phyloP scores from a whole-genome alignment of 352 stramenopile genomes.

The Globisporangium uncinulatum region DNA sequence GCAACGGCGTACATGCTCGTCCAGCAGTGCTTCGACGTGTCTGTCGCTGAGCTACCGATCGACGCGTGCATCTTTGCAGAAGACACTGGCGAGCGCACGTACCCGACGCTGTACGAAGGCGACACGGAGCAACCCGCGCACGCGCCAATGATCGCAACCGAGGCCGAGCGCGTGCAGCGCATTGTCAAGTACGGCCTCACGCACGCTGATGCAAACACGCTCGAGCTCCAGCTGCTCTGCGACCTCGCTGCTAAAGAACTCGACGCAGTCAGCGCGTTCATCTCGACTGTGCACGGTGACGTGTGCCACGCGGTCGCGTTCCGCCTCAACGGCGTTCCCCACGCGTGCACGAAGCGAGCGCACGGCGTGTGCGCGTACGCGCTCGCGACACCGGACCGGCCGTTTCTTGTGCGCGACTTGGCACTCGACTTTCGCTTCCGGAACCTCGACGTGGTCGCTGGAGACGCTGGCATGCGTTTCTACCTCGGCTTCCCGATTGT shows the following conservation, averaged over 20 bases:
- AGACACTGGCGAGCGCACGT: slow-evolving; percentile 26
- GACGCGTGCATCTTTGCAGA: slow-evolving; percentile 42
- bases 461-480: slow-evolving; percentile 26
- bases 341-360: slow-evolving; percentile 9
- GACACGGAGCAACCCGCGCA: slow-evolving; percentile 21
- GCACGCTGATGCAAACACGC: slow-evolving; percentile 26
- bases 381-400: slow-evolving; percentile 16
- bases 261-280: slow-evolving; percentile 24
- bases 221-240: slow-evolving; percentile 41
- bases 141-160: slow-evolving; percentile 19
- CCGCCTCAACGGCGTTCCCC: not conserved
- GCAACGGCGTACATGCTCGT: slow-evolving; percentile 40
- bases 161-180: slow-evolving; percentile 21
- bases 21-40: slow-evolving; percentile 59
- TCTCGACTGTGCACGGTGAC: slow-evolving; percentile 31
- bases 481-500: slow-evolving; percentile 45
- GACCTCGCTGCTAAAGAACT: slow-evolving; percentile 49
- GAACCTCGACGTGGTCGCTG: slow-evolving; percentile 29
- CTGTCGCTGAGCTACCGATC: slow-evolving; percentile 28
- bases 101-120: slow-evolving; percentile 43
- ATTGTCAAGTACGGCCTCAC: slow-evolving; percentile 14
- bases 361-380: slow-evolving; percentile 39
- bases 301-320: slow-evolving; percentile 20
- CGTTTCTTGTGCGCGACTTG: slow-evolving; percentile 44
- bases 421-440: slow-evolving; percentile 48